Base-by-base conservation (phyloP, 225 moss, liverwort and hornwort genomes). In the Pseudisothecium myosuroides region DNA sequence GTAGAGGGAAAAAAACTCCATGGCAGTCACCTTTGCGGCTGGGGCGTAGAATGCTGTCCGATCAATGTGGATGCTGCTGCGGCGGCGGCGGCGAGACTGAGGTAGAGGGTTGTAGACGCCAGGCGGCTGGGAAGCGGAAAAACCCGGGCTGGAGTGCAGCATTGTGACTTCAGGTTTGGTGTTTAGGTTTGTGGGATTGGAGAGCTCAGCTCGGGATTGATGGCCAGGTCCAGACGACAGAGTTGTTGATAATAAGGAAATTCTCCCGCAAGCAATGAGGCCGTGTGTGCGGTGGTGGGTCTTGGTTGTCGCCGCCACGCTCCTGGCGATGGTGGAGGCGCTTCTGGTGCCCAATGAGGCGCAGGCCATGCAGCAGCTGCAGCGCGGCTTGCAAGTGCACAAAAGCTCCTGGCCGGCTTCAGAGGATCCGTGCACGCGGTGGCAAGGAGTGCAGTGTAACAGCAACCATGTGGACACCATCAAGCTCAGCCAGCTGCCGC, bases 351-450 rank as follows among this genome's bases (percentile, higher is more conserved):
- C 80, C 69, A 56, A 63, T 74, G 94, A 94, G 87, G 83, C 68
- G 5, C 80, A 86, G 86, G 93, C 94, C 69, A 94, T 94, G 94
- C 94, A 90, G 87, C 75, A 92, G 87, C 82, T 94, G 87, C 93
- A 88, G 83, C 83, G 79, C 31, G 93, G 59, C 19, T 84, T 94
- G 88, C 94, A 85, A 47, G 89, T 94, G 73, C 88, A 67, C 65
- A 80, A 83, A 32, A 93, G 75, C 86, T 65, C 92, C 12, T 94
- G 94, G 94, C 94, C 93, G 32, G 86, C 65, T 54, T 75, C 79
- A 32, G 92, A 90, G 80, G 94, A 94, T n/a, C 94, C 94, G 17
- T 94, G 94, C 85, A 93, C 92, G 54, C 84, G 90, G 73, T 94
- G 94, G 94, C 92, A 92, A 65, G 94, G 94, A 54, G 93, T 94